A percentile compares a stretch with the other conserved stretches of the same genome.
Conservation (phyloP, 768 basidiomycete species). For the Kwoniella sp. region DNA sequence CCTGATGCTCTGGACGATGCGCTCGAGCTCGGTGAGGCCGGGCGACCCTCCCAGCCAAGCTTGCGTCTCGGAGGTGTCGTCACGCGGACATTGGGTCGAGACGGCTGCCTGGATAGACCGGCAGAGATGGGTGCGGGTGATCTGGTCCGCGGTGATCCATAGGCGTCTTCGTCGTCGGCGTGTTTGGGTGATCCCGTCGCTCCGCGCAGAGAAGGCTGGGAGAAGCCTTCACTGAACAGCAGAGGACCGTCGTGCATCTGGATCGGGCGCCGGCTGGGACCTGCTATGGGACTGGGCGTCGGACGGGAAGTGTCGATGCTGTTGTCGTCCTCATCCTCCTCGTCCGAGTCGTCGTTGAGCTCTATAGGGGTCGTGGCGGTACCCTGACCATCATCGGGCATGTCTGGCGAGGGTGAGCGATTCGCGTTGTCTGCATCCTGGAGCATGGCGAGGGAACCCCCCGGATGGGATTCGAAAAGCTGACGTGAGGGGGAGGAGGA, state of each 20-base stretch:
- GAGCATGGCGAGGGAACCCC: conserved; percentile 6
- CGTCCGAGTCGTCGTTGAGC: not conserved
- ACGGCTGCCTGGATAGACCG: not conserved
- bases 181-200: no score
- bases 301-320: not conserved
- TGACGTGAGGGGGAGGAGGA: no score
- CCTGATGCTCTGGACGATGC: not conserved
- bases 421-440: not conserved
- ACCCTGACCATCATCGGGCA: not conserved
- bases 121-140: no score
- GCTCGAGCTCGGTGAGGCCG: not conserved
- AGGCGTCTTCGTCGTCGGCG: no score
- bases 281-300: not conserved
- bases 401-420: not conserved
- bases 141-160: no score
- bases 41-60: not conserved
- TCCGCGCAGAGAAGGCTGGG: no score
- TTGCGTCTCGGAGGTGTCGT: not conserved
- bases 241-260: no score
- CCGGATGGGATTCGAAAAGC: conserved; percentile 1
- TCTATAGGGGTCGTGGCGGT: conserved; percentile 2
- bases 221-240: no score
- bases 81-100: conserved; percentile 2
- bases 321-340: not conserved
- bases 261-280: not conserved